Conservation (phyloP, 2,329 filamentous ascomycete genomes). For the Phoma sp. region DNA sequence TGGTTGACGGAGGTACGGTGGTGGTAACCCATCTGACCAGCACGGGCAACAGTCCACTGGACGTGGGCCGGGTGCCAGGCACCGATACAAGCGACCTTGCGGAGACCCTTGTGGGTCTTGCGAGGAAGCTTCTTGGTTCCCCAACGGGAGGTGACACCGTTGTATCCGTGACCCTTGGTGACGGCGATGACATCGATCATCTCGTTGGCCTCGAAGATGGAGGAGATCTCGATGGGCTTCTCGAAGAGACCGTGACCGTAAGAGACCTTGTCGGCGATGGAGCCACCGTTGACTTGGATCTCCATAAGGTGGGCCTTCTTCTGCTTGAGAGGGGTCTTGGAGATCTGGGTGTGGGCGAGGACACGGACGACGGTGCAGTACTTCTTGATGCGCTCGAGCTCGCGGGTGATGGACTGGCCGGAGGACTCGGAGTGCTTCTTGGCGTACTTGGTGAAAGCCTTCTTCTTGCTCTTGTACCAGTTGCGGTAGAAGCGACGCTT, state of each 20-base stretch:
- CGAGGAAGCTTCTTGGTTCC: conserved; percentile 99
- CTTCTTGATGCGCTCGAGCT: conserved; percentile 99
- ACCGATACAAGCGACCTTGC: conserved; percentile 99
- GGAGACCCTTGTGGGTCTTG: conserved; percentile 99
- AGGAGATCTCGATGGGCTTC: conserved; percentile 93
- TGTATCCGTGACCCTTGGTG: conserved; percentile 99
- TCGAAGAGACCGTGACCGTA: conserved; percentile 97
- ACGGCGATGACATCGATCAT: conserved; percentile 99
- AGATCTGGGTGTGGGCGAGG: conserved; percentile 99
- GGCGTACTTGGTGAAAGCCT: conserved; percentile 99
- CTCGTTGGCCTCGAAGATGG: conserved; percentile 99
- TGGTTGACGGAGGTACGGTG: conserved; percentile 99
- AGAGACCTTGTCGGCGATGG: conserved; percentile 93
- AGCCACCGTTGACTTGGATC: conserved; percentile 99
- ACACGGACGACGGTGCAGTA: conserved; percentile 99
- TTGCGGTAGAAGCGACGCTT: conserved; percentile 99
- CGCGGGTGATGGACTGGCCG: conserved; percentile 89
- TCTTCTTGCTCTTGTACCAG: conserved; percentile 99
- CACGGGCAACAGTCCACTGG: conserved; percentile 99
- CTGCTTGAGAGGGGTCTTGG: conserved; percentile 99
- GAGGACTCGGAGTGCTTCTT: conserved; percentile 98
- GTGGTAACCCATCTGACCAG: conserved; percentile 99
- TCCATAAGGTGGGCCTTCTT: conserved; percentile 99
- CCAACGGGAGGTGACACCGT: conserved; percentile 97
- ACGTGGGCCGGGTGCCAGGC: conserved; percentile 99